A percentile compares a stretch with the other conserved stretches of the same genome.
These are phyloP conservation scores for Pittosporum tobira DNA, from an alignment of 129 eudicot genomes.

Conservation along the genomic window DNA sequence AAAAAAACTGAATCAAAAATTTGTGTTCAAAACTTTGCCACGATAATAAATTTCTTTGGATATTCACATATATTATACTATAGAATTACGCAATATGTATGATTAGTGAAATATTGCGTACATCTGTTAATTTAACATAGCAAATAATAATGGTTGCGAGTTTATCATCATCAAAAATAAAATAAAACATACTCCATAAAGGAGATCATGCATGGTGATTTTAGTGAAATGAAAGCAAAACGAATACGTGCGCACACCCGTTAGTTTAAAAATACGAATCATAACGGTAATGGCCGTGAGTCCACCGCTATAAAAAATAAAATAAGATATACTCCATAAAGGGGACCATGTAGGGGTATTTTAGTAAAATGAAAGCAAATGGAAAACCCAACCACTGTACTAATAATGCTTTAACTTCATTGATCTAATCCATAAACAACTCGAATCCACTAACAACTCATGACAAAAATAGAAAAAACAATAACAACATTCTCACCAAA, in stretches of 20 bases:
- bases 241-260: no score
- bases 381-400: background rate
- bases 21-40: no score
- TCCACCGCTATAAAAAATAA: background rate
- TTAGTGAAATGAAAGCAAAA: background rate
- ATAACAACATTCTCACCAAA: slow-evolving; percentile 25
- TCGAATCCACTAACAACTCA: background rate
- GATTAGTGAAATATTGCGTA: no score
- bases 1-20: no score
- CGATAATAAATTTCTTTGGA: no score
- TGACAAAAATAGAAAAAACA: background rate
- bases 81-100: no score
- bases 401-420: background rate
- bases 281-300: no score
- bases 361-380: slow-evolving; percentile 1
- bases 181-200: background rate
- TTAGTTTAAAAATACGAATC: no score
- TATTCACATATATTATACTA: no score
- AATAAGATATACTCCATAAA: background rate
- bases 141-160: no score
- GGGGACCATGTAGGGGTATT: background rate
- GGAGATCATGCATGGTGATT: background rate
- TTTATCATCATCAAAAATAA: slow-evolving; percentile 15
- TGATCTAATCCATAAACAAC: background rate
- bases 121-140: no score